Evolutionary conservation across 2,329 filamentous ascomycete species (phyloP).

Genomic region (Clarireedia monteithiana): DNA sequence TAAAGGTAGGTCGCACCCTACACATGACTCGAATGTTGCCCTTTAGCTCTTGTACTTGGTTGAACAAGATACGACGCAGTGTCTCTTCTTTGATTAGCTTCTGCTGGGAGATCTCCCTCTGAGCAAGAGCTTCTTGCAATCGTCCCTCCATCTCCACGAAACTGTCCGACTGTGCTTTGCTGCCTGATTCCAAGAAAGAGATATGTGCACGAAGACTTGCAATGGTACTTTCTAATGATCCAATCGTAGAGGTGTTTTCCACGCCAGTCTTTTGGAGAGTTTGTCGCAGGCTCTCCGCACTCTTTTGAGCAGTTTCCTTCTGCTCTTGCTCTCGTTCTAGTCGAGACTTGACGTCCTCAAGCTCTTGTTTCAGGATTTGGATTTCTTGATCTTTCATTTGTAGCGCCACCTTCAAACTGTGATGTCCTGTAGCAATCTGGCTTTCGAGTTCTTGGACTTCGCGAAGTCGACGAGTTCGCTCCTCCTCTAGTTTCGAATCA

Average conservation of each 20-base stretch:
- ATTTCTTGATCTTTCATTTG: slow-evolving; percentile 45
- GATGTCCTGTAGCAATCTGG: slow-evolving; percentile 39
- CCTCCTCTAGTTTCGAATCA: slow-evolving; percentile 53
- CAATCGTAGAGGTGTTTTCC: slow-evolving; percentile 52
- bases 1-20: slow-evolving; percentile 72
- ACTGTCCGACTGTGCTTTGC: slow-evolving; percentile 78
- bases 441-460: slow-evolving; percentile 59
- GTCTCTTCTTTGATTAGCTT: slow-evolving; percentile 90
- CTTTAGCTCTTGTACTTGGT: slow-evolving; percentile 95
- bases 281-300: slow-evolving; percentile 39
- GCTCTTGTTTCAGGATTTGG: slow-evolving; percentile 38
- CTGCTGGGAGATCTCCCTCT: slow-evolving; percentile 63
- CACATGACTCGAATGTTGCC: slow-evolving; percentile 99
- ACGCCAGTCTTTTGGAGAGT: slow-evolving; percentile 40
- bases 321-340: slow-evolving; percentile 54
- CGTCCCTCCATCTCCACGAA: slow-evolving; percentile 75
- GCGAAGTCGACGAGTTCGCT: slow-evolving; percentile 47
- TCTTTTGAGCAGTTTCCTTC: slow-evolving; percentile 32
- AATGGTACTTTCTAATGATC: slow-evolving; percentile 65
- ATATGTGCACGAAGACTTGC: slow-evolving; percentile 74
- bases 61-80: slow-evolving; percentile 83
- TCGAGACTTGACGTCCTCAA: slow-evolving; percentile 41
- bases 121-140: slow-evolving; percentile 67
- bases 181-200: slow-evolving; percentile 83
- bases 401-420: slow-evolving; percentile 26